phyloP scores from a whole-genome alignment of 2,329 filamentous ascomycete species.

The Hortaea sp. region DNA sequence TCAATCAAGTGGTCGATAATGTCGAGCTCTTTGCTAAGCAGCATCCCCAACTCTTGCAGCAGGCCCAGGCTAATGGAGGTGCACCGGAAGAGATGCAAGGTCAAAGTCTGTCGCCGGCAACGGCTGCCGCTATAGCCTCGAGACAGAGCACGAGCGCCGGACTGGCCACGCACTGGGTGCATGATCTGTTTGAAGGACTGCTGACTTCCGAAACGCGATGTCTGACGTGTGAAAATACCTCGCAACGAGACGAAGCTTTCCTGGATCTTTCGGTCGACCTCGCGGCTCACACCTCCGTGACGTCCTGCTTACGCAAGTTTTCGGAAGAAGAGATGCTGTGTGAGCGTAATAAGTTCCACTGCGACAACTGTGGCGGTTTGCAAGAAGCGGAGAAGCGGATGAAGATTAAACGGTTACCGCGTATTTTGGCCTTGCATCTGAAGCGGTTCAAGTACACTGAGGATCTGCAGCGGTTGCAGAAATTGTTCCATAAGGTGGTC shows the following conservation, averaged over 20 bases:
- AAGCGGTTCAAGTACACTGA: slow-evolving; percentile 99
- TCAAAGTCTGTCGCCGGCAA: slow-evolving; percentile 10
- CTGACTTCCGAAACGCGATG: slow-evolving; percentile 94
- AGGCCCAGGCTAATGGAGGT: slow-evolving; percentile 13
- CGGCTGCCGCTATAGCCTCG: slow-evolving; percentile 13
- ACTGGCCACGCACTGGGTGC: slow-evolving; percentile 63
- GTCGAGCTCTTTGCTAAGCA: slow-evolving; percentile 78
- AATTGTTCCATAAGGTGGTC: slow-evolving; percentile 91
- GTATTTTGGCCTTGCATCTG: slow-evolving; percentile 81
- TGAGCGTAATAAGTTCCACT: slow-evolving; percentile 97
- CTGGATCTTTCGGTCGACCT: slow-evolving; percentile 92
- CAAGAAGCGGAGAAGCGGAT: slow-evolving; percentile 98
- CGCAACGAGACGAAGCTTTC: slow-evolving; percentile 90
- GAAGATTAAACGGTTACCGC: slow-evolving; percentile 94
- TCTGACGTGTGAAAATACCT: slow-evolving; percentile 89
- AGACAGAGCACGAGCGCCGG: slow-evolving; percentile 10
- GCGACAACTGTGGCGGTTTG: slow-evolving; percentile 89
- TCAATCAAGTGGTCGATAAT: slow-evolving; percentile 94
- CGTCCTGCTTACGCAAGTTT: slow-evolving; percentile 88
- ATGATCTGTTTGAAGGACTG: slow-evolving; percentile 91
- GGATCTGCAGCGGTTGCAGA: slow-evolving; percentile 84
- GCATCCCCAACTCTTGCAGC: slow-evolving; percentile 33
- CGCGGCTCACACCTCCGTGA: slow-evolving; percentile 90
- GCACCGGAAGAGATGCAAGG: slow-evolving; percentile 7
- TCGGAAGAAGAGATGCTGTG: slow-evolving; percentile 98